Conservation (phyloP, 257 asterid species). For the Misopates orontium region DNA sequence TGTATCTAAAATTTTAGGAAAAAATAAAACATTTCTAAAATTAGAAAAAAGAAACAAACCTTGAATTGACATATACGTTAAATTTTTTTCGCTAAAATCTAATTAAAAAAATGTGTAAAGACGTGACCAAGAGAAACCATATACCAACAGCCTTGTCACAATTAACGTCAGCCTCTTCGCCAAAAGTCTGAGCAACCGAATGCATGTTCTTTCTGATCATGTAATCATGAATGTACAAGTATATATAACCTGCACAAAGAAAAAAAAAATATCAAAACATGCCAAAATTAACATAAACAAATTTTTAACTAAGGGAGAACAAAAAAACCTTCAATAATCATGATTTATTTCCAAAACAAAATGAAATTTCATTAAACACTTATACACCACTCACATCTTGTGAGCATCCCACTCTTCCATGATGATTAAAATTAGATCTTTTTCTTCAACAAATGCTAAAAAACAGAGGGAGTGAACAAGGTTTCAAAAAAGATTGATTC, state of each 20-base stretch:
- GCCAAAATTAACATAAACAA: not conserved
- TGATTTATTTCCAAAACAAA: not conserved
- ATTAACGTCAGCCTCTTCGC: slow-evolving; percentile 30
- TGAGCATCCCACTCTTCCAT: slow-evolving; percentile 27
- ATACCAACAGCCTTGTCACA: slow-evolving; percentile 23
- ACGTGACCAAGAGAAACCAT: too few species aligned
- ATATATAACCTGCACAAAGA: slow-evolving; percentile 21
- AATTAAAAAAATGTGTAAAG: too few species aligned
- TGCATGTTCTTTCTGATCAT: slow-evolving; percentile 32
- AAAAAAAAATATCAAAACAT: not conserved
- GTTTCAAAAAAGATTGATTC: not conserved
- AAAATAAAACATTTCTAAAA: slow-evolving; percentile 7
- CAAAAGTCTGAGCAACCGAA: slow-evolving; percentile 31
- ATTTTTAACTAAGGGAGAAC: not conserved
- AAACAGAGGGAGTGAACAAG: not conserved
- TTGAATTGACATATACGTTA: too few species aligned
- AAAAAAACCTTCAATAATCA: not conserved
- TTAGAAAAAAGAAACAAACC: not conserved
- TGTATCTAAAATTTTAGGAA: not conserved
- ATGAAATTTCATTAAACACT: not conserved
- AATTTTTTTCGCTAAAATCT: too few species aligned
- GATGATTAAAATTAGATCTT: not conserved
- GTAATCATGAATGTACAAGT: slow-evolving; percentile 29
- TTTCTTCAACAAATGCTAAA: too few species aligned
- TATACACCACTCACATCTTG: slow-evolving; percentile 21